phyloP scores from a whole-genome alignment of 78 protist genomes.

The Blattamonas nauphoetae region DNA sequence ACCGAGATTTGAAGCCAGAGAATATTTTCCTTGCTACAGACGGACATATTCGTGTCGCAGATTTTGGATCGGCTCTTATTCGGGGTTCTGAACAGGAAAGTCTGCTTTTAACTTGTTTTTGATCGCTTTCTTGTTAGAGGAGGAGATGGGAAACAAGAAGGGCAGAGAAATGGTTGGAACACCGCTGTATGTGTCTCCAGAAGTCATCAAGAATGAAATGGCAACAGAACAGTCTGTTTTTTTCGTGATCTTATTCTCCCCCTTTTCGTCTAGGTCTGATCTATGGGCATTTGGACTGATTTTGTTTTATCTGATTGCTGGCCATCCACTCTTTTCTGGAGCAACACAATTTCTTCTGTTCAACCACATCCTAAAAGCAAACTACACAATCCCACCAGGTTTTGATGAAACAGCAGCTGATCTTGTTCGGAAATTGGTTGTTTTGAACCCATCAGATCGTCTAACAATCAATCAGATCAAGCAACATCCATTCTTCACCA shows the following conservation, averaged over 20 bases:
- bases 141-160: not conserved
- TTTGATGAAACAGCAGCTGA: not conserved
- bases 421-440: not conserved
- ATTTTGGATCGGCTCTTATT: too few relatives aligned
- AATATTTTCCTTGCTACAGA: not conserved
- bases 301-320: not conserved
- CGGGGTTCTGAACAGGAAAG: too few relatives aligned
- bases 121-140: not conserved
- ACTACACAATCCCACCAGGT: not conserved
- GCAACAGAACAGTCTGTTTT: not conserved
- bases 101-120: not conserved
- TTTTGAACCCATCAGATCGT: not conserved
- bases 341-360: not conserved
- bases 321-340: not conserved
- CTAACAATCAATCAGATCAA: not conserved
- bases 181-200: not conserved
- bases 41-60: not conserved
- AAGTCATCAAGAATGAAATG: not conserved
- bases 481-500: not conserved
- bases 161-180: not conserved
- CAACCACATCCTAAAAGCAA: not conserved
- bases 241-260: not conserved
- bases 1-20: not conserved
- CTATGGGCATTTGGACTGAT: not conserved
- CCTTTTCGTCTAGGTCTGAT: not conserved